Percentiles rank a stretch among this genome's conserved stretches.
phyloP scores from a whole-genome alignment of 2,329 filamentous ascomycete genomes.

The Thielaviopsis populi region DNA sequence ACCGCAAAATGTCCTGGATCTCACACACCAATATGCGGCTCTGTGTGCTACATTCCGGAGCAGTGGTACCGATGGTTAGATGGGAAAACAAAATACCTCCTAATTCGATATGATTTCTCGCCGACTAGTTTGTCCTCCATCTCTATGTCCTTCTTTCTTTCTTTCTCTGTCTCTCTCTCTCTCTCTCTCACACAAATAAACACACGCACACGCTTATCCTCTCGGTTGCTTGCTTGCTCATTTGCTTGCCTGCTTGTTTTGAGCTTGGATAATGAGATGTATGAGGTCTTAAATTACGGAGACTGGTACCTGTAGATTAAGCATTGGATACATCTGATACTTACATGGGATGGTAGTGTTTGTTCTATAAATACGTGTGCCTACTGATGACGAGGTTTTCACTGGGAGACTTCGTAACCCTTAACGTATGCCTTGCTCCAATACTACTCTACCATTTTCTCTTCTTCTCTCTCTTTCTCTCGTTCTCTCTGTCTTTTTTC shows the following conservation, averaged over 20 bases:
- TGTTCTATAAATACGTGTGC: neutral
- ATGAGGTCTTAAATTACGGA: constrained; percentile 4
- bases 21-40: constrained; percentile 92
- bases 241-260: neutral
- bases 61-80: constrained; percentile 72
- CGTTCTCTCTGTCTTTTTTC: neutral
- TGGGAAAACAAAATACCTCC: neutral
- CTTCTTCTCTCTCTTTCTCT: neutral
- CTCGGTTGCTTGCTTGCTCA: neutral
- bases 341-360: neutral
- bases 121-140: no score
- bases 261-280: neutral
- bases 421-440: neutral
- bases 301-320: neutral
- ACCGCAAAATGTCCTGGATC: constrained; percentile 79
- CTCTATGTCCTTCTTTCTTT: no score
- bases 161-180: neutral
- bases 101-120: no score
- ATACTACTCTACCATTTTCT: neutral
- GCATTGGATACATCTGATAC: constrained; percentile 2
- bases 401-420: neutral
- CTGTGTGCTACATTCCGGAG: constrained; percentile 90
- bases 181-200: no score
- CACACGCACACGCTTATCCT: no score
- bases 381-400: neutral